Base-by-base conservation (phyloP, 768 basidiomycete genomes). In the Suillus occidentalis region DNA sequence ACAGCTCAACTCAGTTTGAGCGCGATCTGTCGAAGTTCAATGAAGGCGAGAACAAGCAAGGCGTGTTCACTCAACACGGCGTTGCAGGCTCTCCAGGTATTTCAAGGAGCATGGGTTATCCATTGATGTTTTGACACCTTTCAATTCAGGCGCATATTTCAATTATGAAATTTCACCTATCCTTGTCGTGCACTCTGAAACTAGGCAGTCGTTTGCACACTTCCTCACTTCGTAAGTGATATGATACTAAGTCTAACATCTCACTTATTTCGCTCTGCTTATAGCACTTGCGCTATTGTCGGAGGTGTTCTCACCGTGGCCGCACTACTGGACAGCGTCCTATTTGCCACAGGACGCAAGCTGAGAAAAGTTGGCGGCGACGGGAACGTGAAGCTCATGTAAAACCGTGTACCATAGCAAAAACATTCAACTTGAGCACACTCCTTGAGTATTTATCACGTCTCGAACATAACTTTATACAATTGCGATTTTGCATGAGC, bases 81-180 rank as follows among this genome's bases (percentile, higher is more conserved):
- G 80, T 83, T 62, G 77, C 77, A 42, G 95, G 94, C 37, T 79
- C 94, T 34, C 95, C 94, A n/a, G 85, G 83, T 78, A 60, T 47
- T 76, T 59, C 7, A n/a, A 43, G 61, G 10, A 20, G 9, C 25
- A 13, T 39, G 31, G 13, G 22, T 8, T 22, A 62, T 20, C 6
- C 22, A 5, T 39, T 14, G 14, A 64, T 58, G 16, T 31, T 10
- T 61, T 63, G 31, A 70, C 37, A 56, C n/a, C 34, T 1, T 28
- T n/a, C 31, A 31, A 31, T 55, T 55, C 42, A 82, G 91, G 93
- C 58, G 89, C 88, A 18, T 92, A 91, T 82, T 89, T 92, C 83
- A 97, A 95, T 81, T 97, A 92, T 76, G 96, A 99, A 75, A 97
- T 98, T 73, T 97, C 95, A 20, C 97, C 96, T 14, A 95, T 99